Evolutionary conservation across 2,329 filamentous ascomycete genomes (phyloP), one percentile per base, ranked within the genome.

Genomic region (Aspergillus neotritici): DNA sequence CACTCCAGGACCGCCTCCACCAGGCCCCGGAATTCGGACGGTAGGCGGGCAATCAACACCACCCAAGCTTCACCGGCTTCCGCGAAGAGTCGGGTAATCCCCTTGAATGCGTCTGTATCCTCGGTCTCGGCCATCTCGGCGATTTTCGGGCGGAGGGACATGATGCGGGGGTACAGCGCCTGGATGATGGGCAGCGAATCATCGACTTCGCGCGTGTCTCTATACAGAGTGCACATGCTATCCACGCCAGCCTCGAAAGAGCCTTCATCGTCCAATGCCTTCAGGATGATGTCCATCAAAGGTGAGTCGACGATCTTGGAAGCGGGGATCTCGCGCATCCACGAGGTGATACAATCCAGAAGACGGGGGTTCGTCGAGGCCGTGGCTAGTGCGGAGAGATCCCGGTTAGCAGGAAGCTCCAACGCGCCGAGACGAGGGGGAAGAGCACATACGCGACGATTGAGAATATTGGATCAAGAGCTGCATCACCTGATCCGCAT

Each of bases 11-110:
- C 82, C 5, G 86, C 82, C 58, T 96, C 89, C 9, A 98, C 91
- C 4, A 98, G 75, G 9, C 80, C 81, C 31, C 86, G 79, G 71
- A 97, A 97, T 39, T 90, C 81, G 11, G 71, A 66, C 0, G 93
- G 88, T 57, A 95, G 77, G 37, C 93, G 81, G 14, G 90, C 89
- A 58, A 97, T 89, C 17, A 94, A 77, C 31, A 97, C 82, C 4
- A 93, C 88, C 93, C 93, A 98, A 5, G 90, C 83, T 61, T 95
- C 89, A 51, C 88, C 94, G 17, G 93, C 89, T 61, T 96, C 90
- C 4, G 93, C 82, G 60, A 97, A 94, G 17, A 98, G 78, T 55
- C 89, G 83, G 8, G 93, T 95, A 44, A 96, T 74, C 10, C 88
- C 86, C 67, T 91, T 94, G 73, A 91, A 89, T 5, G 81, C 78